These are phyloP conservation scores for Verticillium longisporum DNA, from an alignment of 2,329 filamentous ascomycete species.

Conservation along the genomic window DNA sequence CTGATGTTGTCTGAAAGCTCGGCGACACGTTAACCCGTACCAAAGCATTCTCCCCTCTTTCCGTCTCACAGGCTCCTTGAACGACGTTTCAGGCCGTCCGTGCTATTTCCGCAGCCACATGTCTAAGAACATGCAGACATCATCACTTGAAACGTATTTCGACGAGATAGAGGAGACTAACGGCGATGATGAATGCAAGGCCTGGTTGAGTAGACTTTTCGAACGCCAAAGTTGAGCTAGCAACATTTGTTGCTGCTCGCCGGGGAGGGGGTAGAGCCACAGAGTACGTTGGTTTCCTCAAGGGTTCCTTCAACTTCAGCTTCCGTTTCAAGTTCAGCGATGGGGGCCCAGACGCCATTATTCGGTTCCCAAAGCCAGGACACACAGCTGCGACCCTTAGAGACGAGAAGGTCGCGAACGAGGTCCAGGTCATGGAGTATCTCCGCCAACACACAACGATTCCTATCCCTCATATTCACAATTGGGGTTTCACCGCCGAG, in stretches of 20 bases:
- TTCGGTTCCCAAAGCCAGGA: slow-evolving; percentile 18
- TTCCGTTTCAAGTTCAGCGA: slow-evolving; percentile 15
- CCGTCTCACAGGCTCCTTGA: too few relatives aligned
- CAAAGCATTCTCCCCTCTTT: too few relatives aligned
- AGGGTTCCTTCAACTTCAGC: slow-evolving; percentile 20
- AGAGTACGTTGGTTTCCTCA: not conserved
- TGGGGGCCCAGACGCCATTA: slow-evolving; percentile 14
- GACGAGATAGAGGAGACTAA: slow-evolving; percentile 15
- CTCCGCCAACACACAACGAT: slow-evolving; percentile 21
- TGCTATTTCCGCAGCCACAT: too few relatives aligned
- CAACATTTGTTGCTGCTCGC: not conserved
- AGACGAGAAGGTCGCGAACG: slow-evolving; percentile 25
- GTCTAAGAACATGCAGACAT: too few relatives aligned
- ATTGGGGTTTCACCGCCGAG: slow-evolving; percentile 18
- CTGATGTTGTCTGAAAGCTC: too few relatives aligned
- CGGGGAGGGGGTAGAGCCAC: not conserved
- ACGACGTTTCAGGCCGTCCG: too few relatives aligned
- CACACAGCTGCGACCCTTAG: slow-evolving; percentile 12
- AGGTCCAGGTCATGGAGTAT: slow-evolving; percentile 18
- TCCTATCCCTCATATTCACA: slow-evolving; percentile 18
- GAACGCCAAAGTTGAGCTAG: slow-evolving; percentile 13
- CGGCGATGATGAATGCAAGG: slow-evolving; percentile 14
- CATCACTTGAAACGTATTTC: slow-evolving; percentile 5
- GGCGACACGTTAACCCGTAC: too few relatives aligned
- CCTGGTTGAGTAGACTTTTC: slow-evolving; percentile 12